phyloP scores from a whole-genome alignment of 2,329 filamentous ascomycete genomes.

The Sporothrix dimorphospora region DNA sequence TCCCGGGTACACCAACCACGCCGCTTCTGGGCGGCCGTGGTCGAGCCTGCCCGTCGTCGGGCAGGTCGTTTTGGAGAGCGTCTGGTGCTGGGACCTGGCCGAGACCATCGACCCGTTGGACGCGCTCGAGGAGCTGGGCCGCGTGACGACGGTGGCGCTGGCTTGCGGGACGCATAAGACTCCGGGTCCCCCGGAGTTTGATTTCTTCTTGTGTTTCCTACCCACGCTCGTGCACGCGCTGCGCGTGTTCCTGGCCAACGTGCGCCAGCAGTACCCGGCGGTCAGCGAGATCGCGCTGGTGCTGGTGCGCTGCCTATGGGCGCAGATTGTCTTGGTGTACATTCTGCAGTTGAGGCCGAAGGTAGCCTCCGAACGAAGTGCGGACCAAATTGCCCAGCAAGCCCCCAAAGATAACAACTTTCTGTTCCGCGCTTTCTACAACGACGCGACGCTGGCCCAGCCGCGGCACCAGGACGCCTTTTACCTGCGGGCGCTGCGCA shows the following conservation, averaged over 20 bases:
- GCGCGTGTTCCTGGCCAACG: background rate
- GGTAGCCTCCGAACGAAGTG: background rate
- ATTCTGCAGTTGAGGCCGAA: slow-evolving; percentile 23
- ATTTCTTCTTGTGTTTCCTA: slow-evolving; percentile 21
- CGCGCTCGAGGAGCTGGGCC: slow-evolving; percentile 14
- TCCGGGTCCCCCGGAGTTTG: slow-evolving; percentile 10
- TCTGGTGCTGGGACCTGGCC: slow-evolving; percentile 11
- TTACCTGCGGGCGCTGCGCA: slow-evolving; percentile 16
- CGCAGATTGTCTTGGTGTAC: slow-evolving; percentile 18
- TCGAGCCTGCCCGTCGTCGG: background rate
- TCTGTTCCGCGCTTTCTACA: slow-evolving; percentile 1
- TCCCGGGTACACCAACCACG: background rate
- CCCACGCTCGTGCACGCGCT: slow-evolving; percentile 22
- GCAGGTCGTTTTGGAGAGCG: background rate
- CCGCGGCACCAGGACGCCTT: slow-evolving; percentile 23
- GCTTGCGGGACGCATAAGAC: slow-evolving; percentile 16
- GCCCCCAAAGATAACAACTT: background rate
- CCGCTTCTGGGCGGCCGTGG: background rate
- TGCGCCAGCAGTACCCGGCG: slow-evolving; percentile 2
- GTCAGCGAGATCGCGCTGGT: background rate
- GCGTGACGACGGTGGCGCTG: slow-evolving; percentile 3
- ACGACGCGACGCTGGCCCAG: background rate
- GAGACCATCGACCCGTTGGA: slow-evolving; percentile 9
- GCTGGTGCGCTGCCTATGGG: slow-evolving; percentile 25
- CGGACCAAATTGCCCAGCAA: background rate